Evolutionary conservation across 2,329 filamentous ascomycete species (phyloP).

Genomic region (Ophiocordyceps camponoti-saundersi): DNA sequence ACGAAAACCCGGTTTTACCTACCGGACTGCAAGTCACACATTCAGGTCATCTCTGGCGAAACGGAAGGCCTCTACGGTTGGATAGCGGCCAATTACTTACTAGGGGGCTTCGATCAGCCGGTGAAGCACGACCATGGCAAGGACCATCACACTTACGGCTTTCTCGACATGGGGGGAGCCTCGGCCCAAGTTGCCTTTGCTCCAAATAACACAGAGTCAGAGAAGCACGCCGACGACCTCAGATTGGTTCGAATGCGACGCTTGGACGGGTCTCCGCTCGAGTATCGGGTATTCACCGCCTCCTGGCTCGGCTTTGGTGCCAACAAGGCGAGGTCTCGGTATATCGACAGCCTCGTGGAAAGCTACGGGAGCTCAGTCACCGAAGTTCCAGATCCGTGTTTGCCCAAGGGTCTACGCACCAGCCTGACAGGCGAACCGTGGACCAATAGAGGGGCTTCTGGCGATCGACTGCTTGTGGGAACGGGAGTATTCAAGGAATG

Average conservation of each 20-base stretch:
- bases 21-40: constrained; percentile 76
- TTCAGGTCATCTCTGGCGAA: constrained; percentile 89
- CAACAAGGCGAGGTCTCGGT: constrained; percentile 75
- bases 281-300: constrained; percentile 85
- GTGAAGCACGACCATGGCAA: constrained; percentile 66
- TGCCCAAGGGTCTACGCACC: constrained; percentile 61
- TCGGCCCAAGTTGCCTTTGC: constrained; percentile 97
- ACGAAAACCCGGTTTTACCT: constrained; percentile 64
- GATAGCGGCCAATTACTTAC: constrained; percentile 90
- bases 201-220: constrained; percentile 77
- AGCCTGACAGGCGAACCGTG: constrained; percentile 50
- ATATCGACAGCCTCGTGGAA: constrained; percentile 59
- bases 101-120: constrained; percentile 75
- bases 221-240: constrained; percentile 77
- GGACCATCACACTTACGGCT: constrained; percentile 86
- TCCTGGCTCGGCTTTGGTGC: constrained; percentile 98
- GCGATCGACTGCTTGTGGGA: constrained; percentile 47
- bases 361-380: constrained; percentile 38
- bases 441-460: constrained; percentile 13
- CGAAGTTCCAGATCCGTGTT: constrained; percentile 78
- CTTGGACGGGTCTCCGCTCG: constrained; percentile 56
- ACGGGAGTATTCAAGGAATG: constrained; percentile 83
- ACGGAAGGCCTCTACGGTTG: constrained; percentile 94
- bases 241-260: constrained; percentile 74
- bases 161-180: constrained; percentile 95